phyloP scores from a whole-genome alignment of 768 basidiomycete genomes.

The Lentinula guzmanii region DNA sequence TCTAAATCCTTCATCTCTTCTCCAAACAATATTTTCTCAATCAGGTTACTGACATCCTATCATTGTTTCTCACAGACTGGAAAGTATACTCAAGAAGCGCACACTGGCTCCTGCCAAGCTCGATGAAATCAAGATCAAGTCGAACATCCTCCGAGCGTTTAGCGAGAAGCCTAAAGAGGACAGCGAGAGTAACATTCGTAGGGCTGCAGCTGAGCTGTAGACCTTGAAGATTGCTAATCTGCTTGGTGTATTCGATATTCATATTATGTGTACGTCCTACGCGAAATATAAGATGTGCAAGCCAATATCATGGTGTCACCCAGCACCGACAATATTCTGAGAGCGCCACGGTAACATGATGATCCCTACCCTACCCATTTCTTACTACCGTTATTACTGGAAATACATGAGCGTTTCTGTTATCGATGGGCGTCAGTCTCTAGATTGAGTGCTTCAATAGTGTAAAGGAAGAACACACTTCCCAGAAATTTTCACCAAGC shows the following conservation, averaged over 20 bases:
- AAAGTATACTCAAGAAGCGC: slow-evolving; percentile 71
- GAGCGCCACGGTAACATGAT: no score
- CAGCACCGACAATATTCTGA: no score
- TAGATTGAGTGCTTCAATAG: no score
- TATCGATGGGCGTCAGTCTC: no score
- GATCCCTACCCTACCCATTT: no score
- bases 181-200: slow-evolving; percentile 5
- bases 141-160: slow-evolving; percentile 77
- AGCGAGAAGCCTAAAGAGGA: slow-evolving; percentile 31
- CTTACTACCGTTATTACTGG: no score
- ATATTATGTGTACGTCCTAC: background rate
- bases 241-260: background rate
- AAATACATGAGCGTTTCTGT: no score
- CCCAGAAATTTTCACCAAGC: background rate
- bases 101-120: slow-evolving; percentile 72
- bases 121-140: slow-evolving; percentile 91
- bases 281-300: background rate
- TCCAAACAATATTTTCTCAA: slow-evolving; percentile 7
- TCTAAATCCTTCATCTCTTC: slow-evolving; percentile 9
- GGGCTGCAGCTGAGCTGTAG: slow-evolving; percentile 39
- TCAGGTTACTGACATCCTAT: slow-evolving; percentile 6
- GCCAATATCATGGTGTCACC: no score
- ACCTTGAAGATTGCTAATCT: background rate
- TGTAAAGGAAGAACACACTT: no score
- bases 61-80: slow-evolving; percentile 40